phyloP scores from a whole-genome alignment of 2,329 filamentous ascomycete species.

The Orbilia oligospora region DNA sequence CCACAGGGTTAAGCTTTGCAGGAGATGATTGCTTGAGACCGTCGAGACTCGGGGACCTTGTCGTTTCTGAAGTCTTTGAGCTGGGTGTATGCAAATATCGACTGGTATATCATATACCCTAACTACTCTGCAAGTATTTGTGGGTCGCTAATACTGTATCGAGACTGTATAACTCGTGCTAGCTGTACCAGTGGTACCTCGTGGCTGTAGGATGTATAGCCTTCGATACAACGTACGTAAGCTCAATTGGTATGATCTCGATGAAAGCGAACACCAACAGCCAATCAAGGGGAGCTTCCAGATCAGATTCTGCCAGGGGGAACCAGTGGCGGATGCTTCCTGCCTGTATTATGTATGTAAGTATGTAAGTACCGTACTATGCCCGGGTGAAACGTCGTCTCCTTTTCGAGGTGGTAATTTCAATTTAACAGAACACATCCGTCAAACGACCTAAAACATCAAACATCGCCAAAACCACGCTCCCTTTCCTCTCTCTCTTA shows the following conservation, averaged over 20 bases:
- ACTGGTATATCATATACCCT: neutral
- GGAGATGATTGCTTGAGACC: neutral
- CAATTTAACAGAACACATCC: conserved; percentile 51
- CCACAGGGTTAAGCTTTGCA: conserved; percentile 2
- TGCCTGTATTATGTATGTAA: neutral
- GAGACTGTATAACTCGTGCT: neutral
- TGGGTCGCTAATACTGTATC: too few relatives aligned
- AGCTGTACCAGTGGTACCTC: neutral
- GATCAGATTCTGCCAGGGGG: conserved; percentile 35
- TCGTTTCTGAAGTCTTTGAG: neutral
- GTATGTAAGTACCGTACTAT: neutral
- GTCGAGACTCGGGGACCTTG: neutral
- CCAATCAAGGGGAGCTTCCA: conserved; percentile 27
- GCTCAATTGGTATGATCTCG: conserved; percentile 9
- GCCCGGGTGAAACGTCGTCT: conserved; percentile 58
- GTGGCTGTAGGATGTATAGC: neutral
- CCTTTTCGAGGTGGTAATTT: conserved; percentile 58
- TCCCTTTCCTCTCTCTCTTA: conserved; percentile 24
- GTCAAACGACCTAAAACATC: conserved; percentile 42
- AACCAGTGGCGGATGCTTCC: conserved; percentile 17
- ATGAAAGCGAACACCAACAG: neutral
- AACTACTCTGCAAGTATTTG: too few relatives aligned
- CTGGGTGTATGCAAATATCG: neutral
- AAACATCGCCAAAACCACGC: conserved; percentile 59
- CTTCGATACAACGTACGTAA: conserved; percentile 13